Conservation (phyloP, 257 asterid species). For the Gardenia jasminoides region DNA sequence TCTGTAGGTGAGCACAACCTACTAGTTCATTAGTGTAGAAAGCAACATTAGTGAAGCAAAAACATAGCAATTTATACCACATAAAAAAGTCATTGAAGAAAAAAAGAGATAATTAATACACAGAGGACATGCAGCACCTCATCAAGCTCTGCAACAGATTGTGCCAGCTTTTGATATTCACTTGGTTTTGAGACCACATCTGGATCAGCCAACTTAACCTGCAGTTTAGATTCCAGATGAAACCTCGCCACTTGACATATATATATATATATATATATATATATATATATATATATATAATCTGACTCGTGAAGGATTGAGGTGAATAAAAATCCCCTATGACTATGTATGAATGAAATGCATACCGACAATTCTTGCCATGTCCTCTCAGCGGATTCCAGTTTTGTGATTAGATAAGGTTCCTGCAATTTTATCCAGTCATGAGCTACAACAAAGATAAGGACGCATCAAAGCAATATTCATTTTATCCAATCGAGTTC, state of each 20-base stretch:
- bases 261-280: neutral
- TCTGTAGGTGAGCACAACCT: slow-evolving; percentile 77
- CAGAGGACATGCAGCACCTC: slow-evolving; percentile 54
- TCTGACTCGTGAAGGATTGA: neutral
- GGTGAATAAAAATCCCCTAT: neutral
- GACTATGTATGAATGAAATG: neutral
- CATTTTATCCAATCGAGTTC: neutral
- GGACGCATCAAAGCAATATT: neutral
- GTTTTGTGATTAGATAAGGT: slow-evolving; percentile 75
- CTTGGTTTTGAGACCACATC: slow-evolving; percentile 84
- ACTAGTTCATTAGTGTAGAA: slow-evolving; percentile 28
- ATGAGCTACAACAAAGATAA: neutral
- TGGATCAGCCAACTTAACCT: slow-evolving; percentile 95
- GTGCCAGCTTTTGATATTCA: slow-evolving; percentile 90
- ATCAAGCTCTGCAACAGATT: slow-evolving; percentile 90
- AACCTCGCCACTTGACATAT: neutral
- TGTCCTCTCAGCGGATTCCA: slow-evolving; percentile 94
- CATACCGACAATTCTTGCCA: slow-evolving; percentile 96
- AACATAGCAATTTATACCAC: slow-evolving; percentile 10
- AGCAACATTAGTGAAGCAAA: neutral
- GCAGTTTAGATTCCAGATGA: neutral
- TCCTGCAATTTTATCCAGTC: slow-evolving; percentile 54
- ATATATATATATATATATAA: neutral
- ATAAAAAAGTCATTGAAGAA: neutral
- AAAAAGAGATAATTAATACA: neutral